phyloP scores from a whole-genome alignment of 495 filamentous ascomycete species.

The Aspergillus asperescens region DNA sequence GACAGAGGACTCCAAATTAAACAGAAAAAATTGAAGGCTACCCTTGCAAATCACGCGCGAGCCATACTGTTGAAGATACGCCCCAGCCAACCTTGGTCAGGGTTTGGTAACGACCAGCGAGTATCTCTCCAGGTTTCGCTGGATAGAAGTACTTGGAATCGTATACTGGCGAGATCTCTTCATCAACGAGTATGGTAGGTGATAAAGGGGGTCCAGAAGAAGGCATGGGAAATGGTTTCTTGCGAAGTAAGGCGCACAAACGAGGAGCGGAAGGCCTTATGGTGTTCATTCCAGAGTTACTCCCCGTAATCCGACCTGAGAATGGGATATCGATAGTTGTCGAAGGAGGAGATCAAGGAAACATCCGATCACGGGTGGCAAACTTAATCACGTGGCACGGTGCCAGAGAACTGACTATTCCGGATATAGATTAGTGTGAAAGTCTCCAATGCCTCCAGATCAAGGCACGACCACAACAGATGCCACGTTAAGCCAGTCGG shows the following conservation, averaged over 20 bases:
- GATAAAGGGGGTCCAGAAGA: conserved; percentile 25
- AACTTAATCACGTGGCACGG: neutral
- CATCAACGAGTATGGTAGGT: conserved; percentile 28
- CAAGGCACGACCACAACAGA: neutral
- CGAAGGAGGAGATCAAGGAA: too few relatives aligned
- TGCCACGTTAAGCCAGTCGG: neutral
- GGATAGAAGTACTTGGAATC: conserved; percentile 40
- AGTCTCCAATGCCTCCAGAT: neutral
- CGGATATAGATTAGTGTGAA: neutral
- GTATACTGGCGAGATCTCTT: conserved; percentile 34
- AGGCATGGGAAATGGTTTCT: conserved; percentile 29
- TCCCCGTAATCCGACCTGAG: too few relatives aligned
- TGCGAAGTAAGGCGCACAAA: conserved; percentile 26
- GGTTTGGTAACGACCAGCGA: conserved; percentile 36
- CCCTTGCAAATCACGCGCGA: conserved; percentile 33
- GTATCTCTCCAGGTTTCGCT: conserved; percentile 38
- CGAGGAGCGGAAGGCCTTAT: too few relatives aligned
- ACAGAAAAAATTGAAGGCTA: conserved; percentile 18
- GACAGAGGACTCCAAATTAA: conserved; percentile 7
- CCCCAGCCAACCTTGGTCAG: conserved; percentile 43
- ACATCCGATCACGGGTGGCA: neutral
- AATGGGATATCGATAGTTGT: too few relatives aligned
- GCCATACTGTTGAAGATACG: conserved; percentile 35
- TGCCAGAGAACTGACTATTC: neutral
- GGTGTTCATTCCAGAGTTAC: too few relatives aligned